Evolutionary conservation across 768 basidiomycete species (phyloP), one percentile per base, ranked within the genome.

Genomic region (Dictyophora rubrovolvata): DNA sequence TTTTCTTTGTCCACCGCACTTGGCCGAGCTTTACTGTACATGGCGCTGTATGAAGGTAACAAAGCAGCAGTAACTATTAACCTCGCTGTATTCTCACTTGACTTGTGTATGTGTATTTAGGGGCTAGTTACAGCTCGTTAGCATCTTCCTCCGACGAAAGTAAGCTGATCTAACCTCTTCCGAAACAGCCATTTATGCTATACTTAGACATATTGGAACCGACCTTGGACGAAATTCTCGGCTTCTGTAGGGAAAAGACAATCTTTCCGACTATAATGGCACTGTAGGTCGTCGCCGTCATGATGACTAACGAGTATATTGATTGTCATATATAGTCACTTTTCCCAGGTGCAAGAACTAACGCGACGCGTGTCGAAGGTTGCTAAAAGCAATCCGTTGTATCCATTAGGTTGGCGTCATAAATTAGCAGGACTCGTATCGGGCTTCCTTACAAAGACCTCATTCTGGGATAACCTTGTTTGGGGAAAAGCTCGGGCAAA

Each of bases 391-490:
- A 75, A 74, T 59, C 61, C 84, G 16, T 63, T 86, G 17, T 85
- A 80, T 66, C 69, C 79, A 5, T 68, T 93, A 54, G 89, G 84
- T 1, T 83, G 82, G 77, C 78, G 87, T 34, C 93, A 93, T 70
- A 95, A 95, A 68, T 61, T 83, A 17, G 76, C 84, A 0, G 80
- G 77, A 2, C 70, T 93, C 4, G 67, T 71, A 0, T 86, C 89
- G 59, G 93, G 93, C 5, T 88, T 84, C 63, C 63, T 92, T 46
- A 84, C 81, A 16, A 85, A 85, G 66, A 84, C 87, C 60, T 86
- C 87, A 60, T 68, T 91, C n/a, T 92, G 89, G 86, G 93, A 96
- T 68, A 79, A 85, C 55, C 71, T 86, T 11, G 80, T 91, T 28
- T 88, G 90, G 68, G 84, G 85, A 58, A 70, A 72, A 11, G 85